Base-by-base conservation (phyloP, 352 stramenopile species). In the Phytophthora podocarpi region DNA sequence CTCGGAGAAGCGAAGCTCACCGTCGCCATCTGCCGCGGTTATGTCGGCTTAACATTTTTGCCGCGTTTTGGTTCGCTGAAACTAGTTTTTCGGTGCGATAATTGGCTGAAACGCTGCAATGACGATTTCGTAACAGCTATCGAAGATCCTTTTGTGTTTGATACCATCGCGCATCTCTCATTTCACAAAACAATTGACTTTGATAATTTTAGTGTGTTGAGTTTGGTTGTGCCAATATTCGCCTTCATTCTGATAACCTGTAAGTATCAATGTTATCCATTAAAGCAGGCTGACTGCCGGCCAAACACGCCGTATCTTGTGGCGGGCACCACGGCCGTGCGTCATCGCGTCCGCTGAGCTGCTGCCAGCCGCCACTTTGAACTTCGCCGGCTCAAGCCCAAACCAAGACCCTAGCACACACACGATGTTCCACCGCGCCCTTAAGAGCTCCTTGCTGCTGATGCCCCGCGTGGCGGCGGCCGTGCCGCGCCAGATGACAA, bases 401-500 rank as follows among this genome's bases (percentile, higher is more conserved):
- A n/a, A n/a, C n/a, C n/a, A n/a, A n/a, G n/a, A n/a, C n/a, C n/a
- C n/a, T n/a, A n/a, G n/a, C n/a, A n/a, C n/a, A n/a, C n/a, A n/a
- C 20, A 53, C 26, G 7, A 75, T 78, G 70, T 63, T 65, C 43
- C 59, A 53, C 35, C 59, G 63, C 41, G 42, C 48, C 2, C 26
- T 79, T 2, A 71, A 68, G 24, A 56, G 18, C 40, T 71, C 64
- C 23, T 73, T 53, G 15, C 52, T 71, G 30, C 42, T 72, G 40
- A 31, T 72, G 49, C 59, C 67, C 13, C 72, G 68, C 28, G 59
- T 64, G 31, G 36, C 54, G 35, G 18, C 64, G 2, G 21, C 52
- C 27, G 16, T 57, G 42, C 18, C 61, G 4, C 28, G 36, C 20
- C 48, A 54, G 16, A 11, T 72, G 12, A 50, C 65, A 11, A 49